A percentile compares a stretch with the other conserved stretches of the same genome.
These are phyloP conservation scores for Kondoa malvinella DNA, from an alignment of 768 basidiomycete genomes.

Conservation along the genomic window DNA sequence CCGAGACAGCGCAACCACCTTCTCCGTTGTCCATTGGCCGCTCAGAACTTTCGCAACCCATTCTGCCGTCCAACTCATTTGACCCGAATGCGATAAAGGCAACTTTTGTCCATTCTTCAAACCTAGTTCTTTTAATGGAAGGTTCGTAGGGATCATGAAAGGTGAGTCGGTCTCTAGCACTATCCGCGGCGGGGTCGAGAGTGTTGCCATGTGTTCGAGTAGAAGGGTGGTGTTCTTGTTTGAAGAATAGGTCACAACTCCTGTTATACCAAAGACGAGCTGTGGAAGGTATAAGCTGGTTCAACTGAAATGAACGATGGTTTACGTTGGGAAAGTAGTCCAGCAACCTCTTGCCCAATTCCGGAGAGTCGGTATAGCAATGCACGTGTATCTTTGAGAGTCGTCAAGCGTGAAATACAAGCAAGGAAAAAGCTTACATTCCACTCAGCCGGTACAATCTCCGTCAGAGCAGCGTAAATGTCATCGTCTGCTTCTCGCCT, in stretches of 20 bases:
- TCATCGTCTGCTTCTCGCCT: constrained; percentile 56
- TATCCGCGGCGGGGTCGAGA: constrained; percentile 29
- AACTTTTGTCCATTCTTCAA: not conserved
- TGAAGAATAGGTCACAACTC: constrained; percentile 61
- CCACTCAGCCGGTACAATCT: constrained; percentile 54
- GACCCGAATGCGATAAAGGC: not conserved
- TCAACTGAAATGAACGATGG: constrained; percentile 47
- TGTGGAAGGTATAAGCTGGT: not conserved
- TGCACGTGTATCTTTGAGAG: constrained; percentile 56
- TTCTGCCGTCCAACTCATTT: not conserved
- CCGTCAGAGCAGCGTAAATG: constrained; percentile 58
- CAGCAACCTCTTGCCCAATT: constrained; percentile 52
- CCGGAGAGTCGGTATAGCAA: constrained; percentile 70
- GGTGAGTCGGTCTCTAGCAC: constrained; percentile 75
- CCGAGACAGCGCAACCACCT: not conserved
- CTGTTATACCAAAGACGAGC: constrained; percentile 30
- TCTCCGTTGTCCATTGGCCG: not conserved
- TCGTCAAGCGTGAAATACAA: not conserved
- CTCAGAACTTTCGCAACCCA: not conserved
- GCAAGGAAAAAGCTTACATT: not conserved
- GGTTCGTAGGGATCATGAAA: constrained; percentile 62
- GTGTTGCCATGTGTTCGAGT: constrained; percentile 41
- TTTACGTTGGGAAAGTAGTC: constrained; percentile 63
- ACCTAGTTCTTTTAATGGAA: not conserved
- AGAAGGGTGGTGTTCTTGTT: constrained; percentile 55